Evolutionary conservation across 495 filamentous ascomycete species (phyloP).

Genomic region (Penicillium herquei): DNA sequence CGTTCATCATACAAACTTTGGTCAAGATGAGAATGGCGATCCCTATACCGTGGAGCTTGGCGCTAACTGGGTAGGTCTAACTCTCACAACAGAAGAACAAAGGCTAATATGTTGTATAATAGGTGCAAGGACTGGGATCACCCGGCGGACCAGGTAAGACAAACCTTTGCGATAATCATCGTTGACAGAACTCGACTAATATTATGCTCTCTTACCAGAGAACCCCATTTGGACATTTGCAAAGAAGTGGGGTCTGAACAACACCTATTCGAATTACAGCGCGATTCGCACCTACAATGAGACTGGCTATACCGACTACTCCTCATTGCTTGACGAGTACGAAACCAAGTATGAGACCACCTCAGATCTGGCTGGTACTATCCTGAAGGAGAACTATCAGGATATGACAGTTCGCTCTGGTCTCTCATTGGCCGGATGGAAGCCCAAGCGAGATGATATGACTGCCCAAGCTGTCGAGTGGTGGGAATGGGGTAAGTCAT

Average conservation of each 20-base stretch:
- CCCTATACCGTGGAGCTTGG: slow-evolving; percentile 20
- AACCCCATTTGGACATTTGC: slow-evolving; percentile 22
- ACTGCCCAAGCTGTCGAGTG: slow-evolving; percentile 62
- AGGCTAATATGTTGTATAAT: background rate
- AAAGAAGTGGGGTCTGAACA: slow-evolving; percentile 18
- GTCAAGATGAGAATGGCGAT: slow-evolving; percentile 16
- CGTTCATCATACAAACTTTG: slow-evolving; percentile 16
- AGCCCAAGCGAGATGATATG: slow-evolving; percentile 55
- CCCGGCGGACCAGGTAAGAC: slow-evolving; percentile 18
- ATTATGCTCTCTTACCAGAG: slow-evolving; percentile 5
- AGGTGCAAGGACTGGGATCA: slow-evolving; percentile 21
- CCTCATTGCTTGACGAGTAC: slow-evolving; percentile 11
- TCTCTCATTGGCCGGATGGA: slow-evolving; percentile 62
- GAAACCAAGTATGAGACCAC: slow-evolving; percentile 7
- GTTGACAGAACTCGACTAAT: background rate
- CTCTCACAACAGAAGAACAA: background rate
- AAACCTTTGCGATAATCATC: background rate
- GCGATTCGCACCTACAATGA: slow-evolving; percentile 21
- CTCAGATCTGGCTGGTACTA: slow-evolving; percentile 9
- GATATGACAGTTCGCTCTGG: slow-evolving; percentile 62
- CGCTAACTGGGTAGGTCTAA: slow-evolving; percentile 17
- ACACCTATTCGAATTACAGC: slow-evolving; percentile 19
- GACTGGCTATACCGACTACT: slow-evolving; percentile 16
- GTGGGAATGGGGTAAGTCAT: slow-evolving; percentile 50
- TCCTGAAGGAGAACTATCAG: slow-evolving; percentile 59